Base-by-base conservation (phyloP, 2,329 filamentous ascomycete species). In the Fusarium penzigii region DNA sequence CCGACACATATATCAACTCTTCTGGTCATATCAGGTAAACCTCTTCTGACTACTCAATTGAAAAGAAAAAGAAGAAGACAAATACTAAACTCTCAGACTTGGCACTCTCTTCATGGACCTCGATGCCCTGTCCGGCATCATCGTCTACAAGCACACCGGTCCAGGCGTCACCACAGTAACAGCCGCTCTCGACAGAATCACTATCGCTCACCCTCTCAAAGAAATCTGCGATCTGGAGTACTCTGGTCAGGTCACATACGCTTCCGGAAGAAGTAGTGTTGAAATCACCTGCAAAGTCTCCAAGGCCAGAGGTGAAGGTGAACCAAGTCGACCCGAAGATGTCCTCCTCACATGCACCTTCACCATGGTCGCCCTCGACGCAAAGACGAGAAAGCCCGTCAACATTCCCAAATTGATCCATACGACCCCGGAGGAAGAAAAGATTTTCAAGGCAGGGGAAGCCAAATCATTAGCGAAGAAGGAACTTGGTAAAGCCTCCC, bases 151-250 rank as follows among this genome's bases (percentile, higher is more conserved):
- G 56, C 74, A 85, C 77, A 71, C 81, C 75, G 64, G 89, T 71
- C 46, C 86, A 73, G 49, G 79, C 78, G 64, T 78, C 13, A 79
- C 76, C 0, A 76, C 72, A 1, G 78, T 80, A 16, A 80, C 78
- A 2, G 78, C 78, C 0, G 78, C 77, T 1, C 60, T 80, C 14
- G 77, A 80, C 53, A 71, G 78, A 11, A 79, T 80, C 64, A 77
- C 72, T 8, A 76, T 92, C 59, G 82, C 88, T 44, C 82, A 89
- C 53, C 87, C 88, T 1, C 74, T 92, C 20, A 87, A 83, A 38
- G 87, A 91, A 63, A 90, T 92, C 48, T 91, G 88, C 59, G 88
- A 92, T 68, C 80, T 92, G 10, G 85, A 92, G 64, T 80, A 90
- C 39, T 89, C 85, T 41, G 78, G 78, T 4, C 75, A 76, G 52